A percentile compares a stretch with the other conserved stretches of the same genome.
Evolutionary conservation across 1,284 basidiomycete genomes (phyloP).

Genomic region (Ceratobasidium sp.): DNA sequence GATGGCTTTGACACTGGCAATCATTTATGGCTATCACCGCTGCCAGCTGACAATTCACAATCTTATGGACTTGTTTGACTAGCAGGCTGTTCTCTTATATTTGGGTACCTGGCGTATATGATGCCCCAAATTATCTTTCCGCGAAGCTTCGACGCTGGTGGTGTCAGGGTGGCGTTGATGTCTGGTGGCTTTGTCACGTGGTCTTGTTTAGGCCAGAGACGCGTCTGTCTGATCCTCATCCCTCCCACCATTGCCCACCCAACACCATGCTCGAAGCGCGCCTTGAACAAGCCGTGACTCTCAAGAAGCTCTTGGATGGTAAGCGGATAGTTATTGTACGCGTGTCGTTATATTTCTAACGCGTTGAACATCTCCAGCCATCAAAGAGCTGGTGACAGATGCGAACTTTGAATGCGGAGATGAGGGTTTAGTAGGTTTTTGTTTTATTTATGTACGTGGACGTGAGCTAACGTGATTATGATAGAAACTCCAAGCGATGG

Average conservation of each 20-base stretch:
- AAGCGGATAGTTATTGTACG: slow-evolving; percentile 54
- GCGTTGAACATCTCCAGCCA: slow-evolving; percentile 67
- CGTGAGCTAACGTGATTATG: background rate
- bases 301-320: slow-evolving; percentile 93
- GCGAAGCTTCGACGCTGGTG: no score
- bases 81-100: no score
- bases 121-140: no score
- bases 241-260: slow-evolving; percentile 20
- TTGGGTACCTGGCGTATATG: no score
- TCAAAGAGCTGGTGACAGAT: slow-evolving; percentile 98
- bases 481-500: slow-evolving; percentile 95
- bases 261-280: slow-evolving; percentile 97
- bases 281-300: slow-evolving; percentile 81
- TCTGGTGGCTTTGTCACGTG: slow-evolving; percentile 27
- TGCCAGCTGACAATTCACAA: no score
- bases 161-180: background rate
- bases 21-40: no score
- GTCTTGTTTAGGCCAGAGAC: slow-evolving; percentile 38
- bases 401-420: slow-evolving; percentile 99
- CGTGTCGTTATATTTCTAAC: slow-evolving; percentile 40
- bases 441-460: background rate
- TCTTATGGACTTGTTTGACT: no score
- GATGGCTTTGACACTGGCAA: no score
- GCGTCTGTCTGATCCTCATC: slow-evolving; percentile 29
- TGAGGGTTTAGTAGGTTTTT: slow-evolving; percentile 84